phyloP scores from a whole-genome alignment of 1,284 basidiomycete species.

The Kwoniella shivajii region DNA sequence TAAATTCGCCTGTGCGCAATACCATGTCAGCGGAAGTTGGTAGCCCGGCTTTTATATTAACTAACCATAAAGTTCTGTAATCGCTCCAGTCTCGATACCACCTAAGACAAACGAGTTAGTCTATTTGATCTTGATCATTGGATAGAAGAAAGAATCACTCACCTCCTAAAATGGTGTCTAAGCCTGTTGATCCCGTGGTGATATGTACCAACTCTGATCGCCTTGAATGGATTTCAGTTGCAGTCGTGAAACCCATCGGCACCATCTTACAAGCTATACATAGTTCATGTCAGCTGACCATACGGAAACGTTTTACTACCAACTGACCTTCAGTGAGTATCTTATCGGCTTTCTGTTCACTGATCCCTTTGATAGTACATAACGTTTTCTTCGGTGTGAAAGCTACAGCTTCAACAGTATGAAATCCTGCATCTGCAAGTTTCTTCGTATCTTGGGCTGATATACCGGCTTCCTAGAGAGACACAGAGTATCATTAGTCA shows the following conservation, averaged over 20 bases:
- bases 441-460: conserved; percentile 93
- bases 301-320: neutral
- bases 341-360: conserved; percentile 97
- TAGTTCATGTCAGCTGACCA: neutral
- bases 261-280: conserved; percentile 86
- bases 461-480: conserved; percentile 77
- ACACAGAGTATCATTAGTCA: neutral
- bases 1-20: conserved; percentile 69
- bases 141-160: conserved; percentile 28
- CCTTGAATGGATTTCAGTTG: conserved; percentile 93
- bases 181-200: conserved; percentile 92
- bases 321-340: conserved; percentile 81
- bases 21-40: neutral
- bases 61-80: conserved; percentile 92
- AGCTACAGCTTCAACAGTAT: conserved; percentile 94
- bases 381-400: conserved; percentile 96
- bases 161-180: conserved; percentile 95
- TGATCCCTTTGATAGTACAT: conserved; percentile 93
- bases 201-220: conserved; percentile 96
- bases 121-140: neutral
- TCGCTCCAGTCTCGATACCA: conserved; percentile 97
- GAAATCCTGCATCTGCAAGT: conserved; percentile 82
- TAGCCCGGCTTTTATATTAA: conserved; percentile 5
- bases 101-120: conserved; percentile 56
- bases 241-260: conserved; percentile 96